Evolutionary conservation across 345 rosid genomes (phyloP).

Genomic region (Populus pruinosa): DNA sequence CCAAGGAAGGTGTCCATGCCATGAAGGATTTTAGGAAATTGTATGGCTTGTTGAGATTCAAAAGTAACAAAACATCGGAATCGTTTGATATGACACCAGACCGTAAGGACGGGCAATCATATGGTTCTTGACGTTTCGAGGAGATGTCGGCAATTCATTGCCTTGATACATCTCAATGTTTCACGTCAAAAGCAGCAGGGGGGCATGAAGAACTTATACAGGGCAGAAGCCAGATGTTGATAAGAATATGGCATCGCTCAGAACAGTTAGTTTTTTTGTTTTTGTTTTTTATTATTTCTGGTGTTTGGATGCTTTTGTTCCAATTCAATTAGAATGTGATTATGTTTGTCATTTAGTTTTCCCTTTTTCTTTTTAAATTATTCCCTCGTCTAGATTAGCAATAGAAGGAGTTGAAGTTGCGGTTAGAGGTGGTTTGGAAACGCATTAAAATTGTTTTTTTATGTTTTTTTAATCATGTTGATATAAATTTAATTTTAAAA

Average conservation of each 20-base stretch:
- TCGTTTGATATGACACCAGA: slow-evolving; percentile 6
- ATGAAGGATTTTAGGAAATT: slow-evolving; percentile 38
- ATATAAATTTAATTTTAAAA: too few species aligned
- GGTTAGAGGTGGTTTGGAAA: too few species aligned
- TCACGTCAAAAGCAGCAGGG: background rate
- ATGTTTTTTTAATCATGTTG: too few species aligned
- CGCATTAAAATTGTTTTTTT: too few species aligned
- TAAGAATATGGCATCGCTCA: background rate
- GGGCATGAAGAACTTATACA: background rate
- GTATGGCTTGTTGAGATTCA: slow-evolving; percentile 30
- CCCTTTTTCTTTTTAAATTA: too few species aligned
- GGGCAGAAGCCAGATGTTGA: background rate
- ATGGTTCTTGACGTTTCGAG: background rate
- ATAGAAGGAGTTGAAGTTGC: background rate
- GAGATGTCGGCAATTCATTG: background rate
- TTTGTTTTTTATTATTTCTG: background rate
- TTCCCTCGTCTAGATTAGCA: background rate
- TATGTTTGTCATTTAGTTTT: background rate
- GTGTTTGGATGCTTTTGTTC: slow-evolving; percentile 11
- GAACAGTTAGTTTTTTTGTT: background rate
- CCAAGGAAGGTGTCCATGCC: slow-evolving; percentile 28
- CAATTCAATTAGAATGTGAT: slow-evolving; percentile 7
- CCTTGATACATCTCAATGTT: background rate
- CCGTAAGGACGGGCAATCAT: slow-evolving; percentile 29
- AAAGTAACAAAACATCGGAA: slow-evolving; percentile 14